Base-by-base conservation (phyloP, 2,329 filamentous ascomycete species). In the Plectosphaerella sp. region DNA sequence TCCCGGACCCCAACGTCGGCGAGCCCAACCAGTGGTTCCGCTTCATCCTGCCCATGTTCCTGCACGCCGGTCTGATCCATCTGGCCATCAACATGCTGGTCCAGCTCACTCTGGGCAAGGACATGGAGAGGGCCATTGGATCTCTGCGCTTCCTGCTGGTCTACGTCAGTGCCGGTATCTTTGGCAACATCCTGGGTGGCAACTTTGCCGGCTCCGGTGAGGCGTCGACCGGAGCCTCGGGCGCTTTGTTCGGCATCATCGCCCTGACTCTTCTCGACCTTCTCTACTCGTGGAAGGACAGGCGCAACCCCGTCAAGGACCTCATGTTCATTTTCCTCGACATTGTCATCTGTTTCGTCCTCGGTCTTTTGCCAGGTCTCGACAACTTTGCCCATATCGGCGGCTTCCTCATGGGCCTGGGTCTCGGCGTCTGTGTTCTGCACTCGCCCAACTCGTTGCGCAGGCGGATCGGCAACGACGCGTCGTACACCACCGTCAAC, bases 331-430 rank as follows among this genome's bases (percentile, higher is more conserved):
- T 97, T 67, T 57, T 92, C 46, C 72, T 97, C 52, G 92, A 97
- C 63, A 83, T 97, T 56, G 74, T 86, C 58, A 91, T 99, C 58
- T 91, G 91, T 0, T 97, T 99, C 65, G 91, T 94, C 15, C 80
- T 99, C 3, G 94, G 94, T 35, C 79, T 99, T 4, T 79, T 99
- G 1, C 94, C 94, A 0, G 93, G 92, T 9, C 73, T 99, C 46
- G 94, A 99, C 75, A 99, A 99, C 70, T 99, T 97, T 69, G 89
- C 90, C 15, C 94, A 99, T 61, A 97, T 99, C 56, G 94, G 94
- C 51, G 94, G 94, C 2, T 97, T 97, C 68, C 72, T 96, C 48
- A 96, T 96, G 84, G 94, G 94, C 1, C 73, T 99, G 7, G 87
- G 87, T 0, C 81, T 97, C 1, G 94, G 94, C 12, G 78, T 97